These are phyloP conservation scores for Metschnikowia bowlesiae DNA, from an alignment of 805 yeast genomes.

Conservation along the genomic window DNA sequence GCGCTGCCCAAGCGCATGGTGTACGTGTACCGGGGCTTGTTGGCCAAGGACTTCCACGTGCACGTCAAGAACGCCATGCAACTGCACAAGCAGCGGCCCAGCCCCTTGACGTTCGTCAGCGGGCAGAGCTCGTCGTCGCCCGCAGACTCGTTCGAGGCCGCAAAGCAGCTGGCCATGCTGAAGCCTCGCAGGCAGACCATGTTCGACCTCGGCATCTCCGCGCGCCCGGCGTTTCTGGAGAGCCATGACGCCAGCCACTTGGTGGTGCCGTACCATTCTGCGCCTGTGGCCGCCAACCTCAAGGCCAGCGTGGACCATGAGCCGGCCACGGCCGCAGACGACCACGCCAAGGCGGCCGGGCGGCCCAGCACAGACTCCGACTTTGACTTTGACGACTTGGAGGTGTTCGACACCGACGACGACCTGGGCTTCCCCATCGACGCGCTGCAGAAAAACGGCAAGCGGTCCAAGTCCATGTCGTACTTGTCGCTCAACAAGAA, in stretches of 20 bases:
- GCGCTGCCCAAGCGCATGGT: conserved; percentile 88
- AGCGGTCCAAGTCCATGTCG: conserved; percentile 65
- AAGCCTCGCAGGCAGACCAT: conserved; percentile 51
- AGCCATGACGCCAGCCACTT: conserved; percentile 41
- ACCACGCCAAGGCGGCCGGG: not conserved
- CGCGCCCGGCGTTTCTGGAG: conserved; percentile 41
- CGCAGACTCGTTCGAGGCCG: conserved; percentile 32
- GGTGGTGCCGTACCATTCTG: conserved; percentile 65
- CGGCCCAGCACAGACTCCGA: conserved; percentile 30
- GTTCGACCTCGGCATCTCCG: conserved; percentile 44
- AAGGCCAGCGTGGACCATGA: conserved; percentile 17
- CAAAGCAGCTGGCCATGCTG: conserved; percentile 27
- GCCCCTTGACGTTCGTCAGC: conserved; percentile 6
- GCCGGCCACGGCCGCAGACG: conserved; percentile 1
- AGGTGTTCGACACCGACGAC: conserved; percentile 43
- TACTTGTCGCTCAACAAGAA: conserved; percentile 48
- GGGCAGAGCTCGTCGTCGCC: conserved; percentile 8
- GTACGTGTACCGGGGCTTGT: conserved; percentile 74
- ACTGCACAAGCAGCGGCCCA: conserved; percentile 33
- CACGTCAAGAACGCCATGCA: conserved; percentile 67
- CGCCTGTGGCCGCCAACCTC: conserved; percentile 73
- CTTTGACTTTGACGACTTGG: conserved; percentile 47
- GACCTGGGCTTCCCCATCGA: conserved; percentile 37
- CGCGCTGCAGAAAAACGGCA: conserved; percentile 42
- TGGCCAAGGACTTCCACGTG: conserved; percentile 69